Base-by-base conservation (phyloP, 2,329 filamentous ascomycete species). In the Ascocoryne sarcoides region DNA sequence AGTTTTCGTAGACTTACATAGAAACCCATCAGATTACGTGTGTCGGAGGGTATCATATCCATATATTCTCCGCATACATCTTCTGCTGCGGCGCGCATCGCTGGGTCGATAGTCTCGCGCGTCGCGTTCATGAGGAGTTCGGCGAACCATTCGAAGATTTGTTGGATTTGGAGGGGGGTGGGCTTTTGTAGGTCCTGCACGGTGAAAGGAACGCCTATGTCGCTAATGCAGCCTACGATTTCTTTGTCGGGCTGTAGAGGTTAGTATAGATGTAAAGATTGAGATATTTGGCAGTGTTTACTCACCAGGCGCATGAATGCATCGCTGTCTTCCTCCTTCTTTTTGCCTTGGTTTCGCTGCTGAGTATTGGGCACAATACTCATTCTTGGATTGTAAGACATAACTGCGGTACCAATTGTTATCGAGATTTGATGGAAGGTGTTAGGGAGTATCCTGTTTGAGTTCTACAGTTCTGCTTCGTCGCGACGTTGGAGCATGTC, bases 111-210 rank as follows among this genome's bases (percentile, higher is more conserved):
- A 4, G 88, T 87, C 52, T 95, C 88, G 54, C 88, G 84, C 26
- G 89, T 95, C 40, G 85, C 82, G 65, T 95, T 95, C 68, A 95
- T 86, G 19, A 96, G 75, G 14, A 95, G 71, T 59, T 95, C 89
- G 44, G 88, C 89, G 54, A 98, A 92, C 83, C 88, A 94, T 71
- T 98, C 92, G 60, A 96, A 94, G 38, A 98, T 88, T 70, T 92
- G 88, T 64, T 98, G 92, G 39, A 96, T 89, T 57, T 95, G 88
- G 45, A 90, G 77, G 3, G 92, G 83, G 55, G 95, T 95, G 4
- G 92, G 92, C 60, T 95, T 96, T 54, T 90, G 80, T 30, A 98
- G 74, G 64, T 98, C 90, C 46, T 83, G 76, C 14, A 89, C 71
- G 26, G 78, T 84, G 63, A 96, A 95, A 19, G 78, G 80, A 55